Evolutionary conservation across 1,284 basidiomycete genomes (phyloP).

Genomic region (Ustilago trichophora): DNA sequence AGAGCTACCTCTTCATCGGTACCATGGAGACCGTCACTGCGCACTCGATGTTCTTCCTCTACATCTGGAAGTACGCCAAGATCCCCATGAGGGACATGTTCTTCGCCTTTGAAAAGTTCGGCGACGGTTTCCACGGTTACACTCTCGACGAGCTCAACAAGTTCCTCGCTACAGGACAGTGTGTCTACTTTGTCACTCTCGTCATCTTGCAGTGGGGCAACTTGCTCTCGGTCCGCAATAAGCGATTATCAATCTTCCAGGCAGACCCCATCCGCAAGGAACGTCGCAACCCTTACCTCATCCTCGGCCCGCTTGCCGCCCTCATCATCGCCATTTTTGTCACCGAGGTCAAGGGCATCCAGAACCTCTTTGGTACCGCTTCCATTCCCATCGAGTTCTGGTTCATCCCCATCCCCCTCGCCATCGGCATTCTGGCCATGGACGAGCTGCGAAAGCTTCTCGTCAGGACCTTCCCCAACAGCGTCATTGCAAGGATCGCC

Average conservation of each 20-base stretch:
- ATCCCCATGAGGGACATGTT: conserved; percentile 66
- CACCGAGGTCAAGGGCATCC: conserved; percentile 48
- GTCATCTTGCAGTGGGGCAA: conserved; percentile 75
- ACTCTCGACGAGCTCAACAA: conserved; percentile 64
- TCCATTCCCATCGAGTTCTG: conserved; percentile 70
- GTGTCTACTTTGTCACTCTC: conserved; percentile 72
- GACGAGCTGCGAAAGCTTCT: conserved; percentile 64
- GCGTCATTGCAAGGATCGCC: conserved; percentile 59
- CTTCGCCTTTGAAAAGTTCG: conserved; percentile 38
- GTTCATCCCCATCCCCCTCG: conserved; percentile 70
- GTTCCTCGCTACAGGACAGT: conserved; percentile 66
- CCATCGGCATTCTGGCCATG: conserved; percentile 64
- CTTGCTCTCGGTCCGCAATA: conserved; percentile 69
- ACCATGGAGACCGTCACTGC: conserved; percentile 72
- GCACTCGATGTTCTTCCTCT: conserved; percentile 69
- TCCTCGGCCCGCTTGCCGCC: conserved; percentile 44
- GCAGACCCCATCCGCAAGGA: conserved; percentile 40
- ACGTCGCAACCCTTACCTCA: conserved; percentile 45
- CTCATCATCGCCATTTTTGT: conserved; percentile 55
- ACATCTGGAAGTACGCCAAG: conserved; percentile 67
- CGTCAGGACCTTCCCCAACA: conserved; percentile 57
- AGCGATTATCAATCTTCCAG: conserved; percentile 68
- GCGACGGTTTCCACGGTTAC: conserved; percentile 71
- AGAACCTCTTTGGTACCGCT: conserved; percentile 35
- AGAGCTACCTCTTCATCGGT: conserved; percentile 76